Percentiles rank a stretch among this genome's conserved stretches.
Evolutionary conservation across 768 basidiomycete genomes (phyloP).

Genomic region (Boletus bicolor): DNA sequence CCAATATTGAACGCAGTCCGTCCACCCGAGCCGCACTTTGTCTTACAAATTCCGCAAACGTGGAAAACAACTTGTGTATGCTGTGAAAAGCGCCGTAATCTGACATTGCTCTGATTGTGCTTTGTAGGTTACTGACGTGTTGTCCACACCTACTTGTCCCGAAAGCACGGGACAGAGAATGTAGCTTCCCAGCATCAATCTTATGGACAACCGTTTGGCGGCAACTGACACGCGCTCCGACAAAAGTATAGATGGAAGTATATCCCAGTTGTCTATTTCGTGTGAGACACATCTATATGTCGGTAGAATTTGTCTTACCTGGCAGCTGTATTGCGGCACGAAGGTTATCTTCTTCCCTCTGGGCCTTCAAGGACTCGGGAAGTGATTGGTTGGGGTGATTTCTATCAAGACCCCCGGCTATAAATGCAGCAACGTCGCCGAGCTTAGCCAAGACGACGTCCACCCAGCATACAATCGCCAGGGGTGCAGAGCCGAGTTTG

Average conservation of each 20-base stretch:
- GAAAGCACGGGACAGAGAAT: conserved; percentile 45
- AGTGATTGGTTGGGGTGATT: conserved; percentile 12
- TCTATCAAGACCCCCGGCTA: conserved; percentile 28
- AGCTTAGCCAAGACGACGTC: conserved; percentile 58
- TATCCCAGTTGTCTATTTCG: conserved; percentile 51
- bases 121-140: conserved; percentile 17
- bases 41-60: conserved; percentile 20
- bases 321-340: conserved; percentile 69
- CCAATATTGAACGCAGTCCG: conserved; percentile 5
- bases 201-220: conserved; percentile 55
- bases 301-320: conserved; percentile 34
- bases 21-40: conserved; percentile 17
- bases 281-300: conserved; percentile 9
- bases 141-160: conserved; percentile 11
- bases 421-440: conserved; percentile 34
- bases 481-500: conserved; percentile 18
- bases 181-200: conserved; percentile 52
- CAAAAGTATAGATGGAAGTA: conserved; percentile 41
- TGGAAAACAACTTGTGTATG: conserved; percentile 12
- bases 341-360: conserved; percentile 49
- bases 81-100: conserved; percentile 6
- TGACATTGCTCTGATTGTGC: neutral
- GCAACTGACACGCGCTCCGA: conserved; percentile 57
- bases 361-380: conserved; percentile 33
- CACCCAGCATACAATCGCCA: conserved; percentile 58